Evolutionary conservation across 2,329 filamentous ascomycete genomes (phyloP).

Genomic region (Coleophoma crateriformis): DNA sequence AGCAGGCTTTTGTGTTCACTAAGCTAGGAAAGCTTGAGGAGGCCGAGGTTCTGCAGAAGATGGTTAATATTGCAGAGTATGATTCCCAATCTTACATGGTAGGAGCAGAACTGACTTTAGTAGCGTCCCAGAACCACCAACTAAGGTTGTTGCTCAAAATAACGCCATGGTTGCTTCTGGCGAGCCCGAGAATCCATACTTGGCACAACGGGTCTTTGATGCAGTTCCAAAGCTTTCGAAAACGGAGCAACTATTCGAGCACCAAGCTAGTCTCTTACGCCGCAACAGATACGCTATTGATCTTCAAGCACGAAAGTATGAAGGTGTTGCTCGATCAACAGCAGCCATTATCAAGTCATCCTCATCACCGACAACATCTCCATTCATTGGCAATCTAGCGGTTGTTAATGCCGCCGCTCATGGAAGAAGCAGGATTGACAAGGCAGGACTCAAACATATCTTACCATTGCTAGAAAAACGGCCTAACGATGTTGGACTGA

Average conservation of each 20-base stretch:
- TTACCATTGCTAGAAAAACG: conserved; percentile 65
- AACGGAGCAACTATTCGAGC: conserved; percentile 64
- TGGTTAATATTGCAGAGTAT: conserved; percentile 57
- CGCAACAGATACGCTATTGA: conserved; percentile 61
- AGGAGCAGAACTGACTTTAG: conserved; percentile 22
- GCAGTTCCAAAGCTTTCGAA: conserved; percentile 44
- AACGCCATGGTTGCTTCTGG: conserved; percentile 46
- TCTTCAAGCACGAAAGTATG: conserved; percentile 62
- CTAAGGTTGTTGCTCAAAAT: conserved; percentile 60
- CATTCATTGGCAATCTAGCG: conserved; percentile 48
- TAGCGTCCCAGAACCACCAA: conserved; percentile 63
- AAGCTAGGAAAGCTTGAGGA: conserved; percentile 61
- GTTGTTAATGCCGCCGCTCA: conserved; percentile 71
- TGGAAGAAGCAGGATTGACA: conserved; percentile 56
- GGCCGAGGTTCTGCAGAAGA: conserved; percentile 55
- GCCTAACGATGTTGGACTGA: conserved; percentile 73
- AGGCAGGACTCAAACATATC: conserved; percentile 64
- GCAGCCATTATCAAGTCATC: conserved; percentile 36
- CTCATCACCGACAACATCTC: conserved; percentile 40
- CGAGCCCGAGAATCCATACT: conserved; percentile 56
- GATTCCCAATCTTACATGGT: conserved; percentile 21
- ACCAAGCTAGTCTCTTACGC: conserved; percentile 56
- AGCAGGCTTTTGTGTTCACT: conserved; percentile 68
- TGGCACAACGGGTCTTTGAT: conserved; percentile 57
- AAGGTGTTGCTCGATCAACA: conserved; percentile 50